phyloP scores from a whole-genome alignment of 441 rosid genomes.

The Jatropha podagrica region DNA sequence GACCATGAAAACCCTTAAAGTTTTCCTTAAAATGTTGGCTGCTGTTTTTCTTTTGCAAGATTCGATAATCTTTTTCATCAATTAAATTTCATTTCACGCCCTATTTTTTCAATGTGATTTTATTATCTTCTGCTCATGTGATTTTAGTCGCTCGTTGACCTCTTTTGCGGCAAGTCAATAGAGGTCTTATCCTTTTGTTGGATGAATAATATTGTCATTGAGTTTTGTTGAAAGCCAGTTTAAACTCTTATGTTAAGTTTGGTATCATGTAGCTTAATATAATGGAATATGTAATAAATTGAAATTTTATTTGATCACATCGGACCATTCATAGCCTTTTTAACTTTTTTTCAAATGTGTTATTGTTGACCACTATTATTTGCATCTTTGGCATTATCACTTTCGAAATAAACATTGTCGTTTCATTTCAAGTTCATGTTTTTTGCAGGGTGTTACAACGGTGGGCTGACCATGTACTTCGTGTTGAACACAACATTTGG shows the following conservation, averaged over 20 bases:
- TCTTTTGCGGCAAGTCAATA: neutral
- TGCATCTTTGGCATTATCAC: neutral
- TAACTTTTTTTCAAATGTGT: neutral
- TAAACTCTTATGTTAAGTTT: neutral
- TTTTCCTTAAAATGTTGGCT: neutral
- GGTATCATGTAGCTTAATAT: neutral
- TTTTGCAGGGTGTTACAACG: constrained; percentile 77
- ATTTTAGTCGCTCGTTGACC: neutral
- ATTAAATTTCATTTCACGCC: constrained; percentile 10
- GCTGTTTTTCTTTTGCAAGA: constrained; percentile 11
- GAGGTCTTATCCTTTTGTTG: neutral
- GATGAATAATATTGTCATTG: neutral
- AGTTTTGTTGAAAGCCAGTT: neutral
- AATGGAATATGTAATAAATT: neutral
- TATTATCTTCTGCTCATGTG: neutral
- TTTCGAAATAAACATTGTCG: neutral
- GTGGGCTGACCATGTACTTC: constrained; percentile 90
- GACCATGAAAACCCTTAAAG: neutral
- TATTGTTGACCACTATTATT: neutral
- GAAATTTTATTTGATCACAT: neutral
- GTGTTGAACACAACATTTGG: constrained; percentile 84
- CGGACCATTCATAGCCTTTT: neutral
- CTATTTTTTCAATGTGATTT: constrained; percentile 1
- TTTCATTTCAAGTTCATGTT: constrained; percentile 8
- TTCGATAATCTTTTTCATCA: constrained; percentile 9